These are phyloP conservation scores for Alternaria solani DNA, from an alignment of 2,329 filamentous ascomycete species.

Conservation along the genomic window DNA sequence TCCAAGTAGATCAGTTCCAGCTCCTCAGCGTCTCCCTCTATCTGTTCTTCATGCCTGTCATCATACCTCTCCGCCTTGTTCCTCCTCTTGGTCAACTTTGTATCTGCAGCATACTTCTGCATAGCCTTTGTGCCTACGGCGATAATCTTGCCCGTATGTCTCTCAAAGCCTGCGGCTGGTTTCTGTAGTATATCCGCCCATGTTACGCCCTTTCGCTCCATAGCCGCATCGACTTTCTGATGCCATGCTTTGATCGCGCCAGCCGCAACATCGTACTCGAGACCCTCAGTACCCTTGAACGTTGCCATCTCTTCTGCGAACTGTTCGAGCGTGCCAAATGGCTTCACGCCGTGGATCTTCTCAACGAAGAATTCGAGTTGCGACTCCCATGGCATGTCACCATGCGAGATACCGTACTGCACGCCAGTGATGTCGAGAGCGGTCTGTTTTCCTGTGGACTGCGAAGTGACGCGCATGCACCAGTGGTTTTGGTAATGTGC, in stretches of 20 bases:
- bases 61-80: constrained; percentile 14
- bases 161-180: neutral
- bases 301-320: neutral
- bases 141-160: constrained; percentile 8
- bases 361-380: neutral
- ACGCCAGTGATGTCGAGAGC: constrained; percentile 10
- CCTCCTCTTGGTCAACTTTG: constrained; percentile 10
- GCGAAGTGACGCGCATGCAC: constrained; percentile 9
- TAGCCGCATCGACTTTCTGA: constrained; percentile 3
- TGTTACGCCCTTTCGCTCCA: constrained; percentile 5
- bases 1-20: neutral
- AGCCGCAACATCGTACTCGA: neutral
- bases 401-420: constrained; percentile 4
- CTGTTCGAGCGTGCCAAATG: constrained; percentile 3
- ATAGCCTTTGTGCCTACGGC: constrained; percentile 7
- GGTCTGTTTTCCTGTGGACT: constrained; percentile 6
- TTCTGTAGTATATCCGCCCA: constrained; percentile 6
- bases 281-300: constrained; percentile 1
- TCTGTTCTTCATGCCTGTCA: constrained; percentile 5
- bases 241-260: constrained; percentile 10
- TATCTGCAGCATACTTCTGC: constrained; percentile 1
- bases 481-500: constrained; percentile 1
- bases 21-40: neutral
- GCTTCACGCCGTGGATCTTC: neutral
- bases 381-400: neutral